Evolutionary conservation across 192 early-diverging fungal genomes (phyloP), one percentile per base, ranked within the genome.

Genomic region (Umbelopsis isabellina): DNA sequence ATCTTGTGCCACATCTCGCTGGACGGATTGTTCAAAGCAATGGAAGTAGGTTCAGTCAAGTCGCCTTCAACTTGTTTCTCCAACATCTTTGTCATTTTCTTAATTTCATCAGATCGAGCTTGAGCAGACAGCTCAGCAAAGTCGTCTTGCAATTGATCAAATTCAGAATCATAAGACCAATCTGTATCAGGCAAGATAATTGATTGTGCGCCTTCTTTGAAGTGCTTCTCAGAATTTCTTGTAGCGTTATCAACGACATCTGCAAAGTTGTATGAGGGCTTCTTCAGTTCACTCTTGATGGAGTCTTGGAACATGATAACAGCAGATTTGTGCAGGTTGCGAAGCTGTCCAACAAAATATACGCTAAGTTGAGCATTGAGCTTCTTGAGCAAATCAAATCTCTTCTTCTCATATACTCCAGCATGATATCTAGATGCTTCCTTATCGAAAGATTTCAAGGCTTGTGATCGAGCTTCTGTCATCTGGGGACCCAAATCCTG

Each of bases 381-480:
- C 69, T 90, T 91, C 49, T 85, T 84, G 48, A 90, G 72, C 83
- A 98, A 89, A 20, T 97, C 96, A 4, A 49, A 23, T 49, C 95
- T 91, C 84, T 97, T 97, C 68, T 87, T 89, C 71, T 91, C 78
- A 75, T 97, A 99, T 21, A 98, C 96, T 6, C 86, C 91, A 7
- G 85, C 72, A 72, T 97, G 90, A 74, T 99, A 99, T 46, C 98
- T 87, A 22, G 90, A 91, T 0, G 94, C 98, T 65, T 92, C 91
- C 72, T 88, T 89, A 74, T 98, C 98, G 78, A 98, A 99, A 12
- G 86, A 80, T 16, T 75, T 80, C 46, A 93, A 61, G 2, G 93
- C 90, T 27, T 76, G 73, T 0, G 74, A 66, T 70, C 90, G 86
- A 25, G 87, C 83, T 15, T 79, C 79, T 20, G 79, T 72, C 72